Base-by-base conservation (phyloP, 2,329 filamentous ascomycete genomes). In the Trematosphaeria pertusa region DNA sequence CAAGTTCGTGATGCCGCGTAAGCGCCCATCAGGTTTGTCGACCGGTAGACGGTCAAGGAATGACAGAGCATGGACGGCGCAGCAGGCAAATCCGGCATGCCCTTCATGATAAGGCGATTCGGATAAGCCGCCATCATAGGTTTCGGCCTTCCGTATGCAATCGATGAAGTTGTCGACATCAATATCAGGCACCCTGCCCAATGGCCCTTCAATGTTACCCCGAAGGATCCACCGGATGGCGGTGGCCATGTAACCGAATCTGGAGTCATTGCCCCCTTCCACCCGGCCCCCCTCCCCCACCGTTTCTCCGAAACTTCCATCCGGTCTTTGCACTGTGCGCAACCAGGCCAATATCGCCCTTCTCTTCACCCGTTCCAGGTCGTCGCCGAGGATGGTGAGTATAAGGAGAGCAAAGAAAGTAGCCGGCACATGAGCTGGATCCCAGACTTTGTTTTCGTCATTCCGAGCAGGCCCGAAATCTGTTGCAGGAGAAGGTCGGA, bases 261-360 rank as follows among this genome's bases (percentile, higher is more conserved):
- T 81, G 75, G 91, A 87, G 72, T 99, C 94, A 44, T 83, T 82
- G 0, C 91, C 91, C 0, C 93, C 93, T 26, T 86, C 83, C n/a
- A 93, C 78, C 28, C 73, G 73, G 10, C 78, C 81, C 57, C 67
- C 78, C 4, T 83, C 82, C 4, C 80, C 81, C 2, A 93, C 67
- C 1, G 89, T 82, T 72, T 99, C 92, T 0, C 92, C 94, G 69
- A 99, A 97, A 61, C 91, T 95, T 2, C 94, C 94, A 67, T 97
- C 89, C 0, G 76, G 72, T 19, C 91, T 82, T 76, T 99, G 94
- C 70, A 97, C 73, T 40, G 71, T 80, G 44, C 76, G 80, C 54
- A 99, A 73, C 91, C 93, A 97, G 31, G 72, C 64, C 56, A 97
- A 70, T 50, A 88, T 87, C 49, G 83, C 82, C 31, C 63, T 75